Percentiles rank a stretch among this genome's conserved stretches.
These are phyloP conservation scores for Blastomyces silverae DNA, from an alignment of 2,329 filamentous ascomycete genomes.

Conservation along the genomic window DNA sequence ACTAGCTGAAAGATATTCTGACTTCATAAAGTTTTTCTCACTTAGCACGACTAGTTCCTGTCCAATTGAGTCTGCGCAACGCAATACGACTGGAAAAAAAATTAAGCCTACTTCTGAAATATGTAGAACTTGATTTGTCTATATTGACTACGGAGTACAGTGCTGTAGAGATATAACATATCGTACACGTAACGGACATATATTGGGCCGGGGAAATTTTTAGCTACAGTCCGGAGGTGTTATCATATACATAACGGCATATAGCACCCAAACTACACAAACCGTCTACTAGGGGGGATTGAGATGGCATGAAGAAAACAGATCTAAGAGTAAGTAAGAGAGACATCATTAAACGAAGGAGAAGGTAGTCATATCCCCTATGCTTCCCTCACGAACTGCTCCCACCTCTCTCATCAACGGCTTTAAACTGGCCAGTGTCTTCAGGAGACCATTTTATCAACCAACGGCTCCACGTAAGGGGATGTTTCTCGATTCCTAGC, in stretches of 20 bases:
- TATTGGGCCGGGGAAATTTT: too few species aligned
- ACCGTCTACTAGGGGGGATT: background rate
- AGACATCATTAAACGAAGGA: background rate
- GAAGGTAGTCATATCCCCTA: too few species aligned
- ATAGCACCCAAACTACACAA: too few species aligned
- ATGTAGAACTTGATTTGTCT: too few species aligned
- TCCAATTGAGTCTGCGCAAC: background rate
- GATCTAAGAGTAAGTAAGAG: too few species aligned
- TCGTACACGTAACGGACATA: too few species aligned
- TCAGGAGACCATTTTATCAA: conserved; percentile 19
- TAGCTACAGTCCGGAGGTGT: too few species aligned
- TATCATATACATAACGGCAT: too few species aligned
- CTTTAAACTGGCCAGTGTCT: conserved; percentile 4
- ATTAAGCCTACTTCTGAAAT: too few species aligned
- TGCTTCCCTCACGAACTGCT: conserved; percentile 24
- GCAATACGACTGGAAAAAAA: too few species aligned
- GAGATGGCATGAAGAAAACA: background rate
- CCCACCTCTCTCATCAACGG: conserved; percentile 26
- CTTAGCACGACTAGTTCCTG: background rate
- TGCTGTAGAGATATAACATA: too few species aligned
- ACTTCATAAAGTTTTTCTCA: background rate
- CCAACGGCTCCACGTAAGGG: conserved; percentile 19
- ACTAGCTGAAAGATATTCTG: background rate
- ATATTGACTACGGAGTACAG: too few species aligned
- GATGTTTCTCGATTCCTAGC: conserved; percentile 21